A percentile compares a stretch with the other conserved stretches of the same genome.
Conservation (phyloP, 805 yeast genomes). For the Candida caryicola region DNA sequence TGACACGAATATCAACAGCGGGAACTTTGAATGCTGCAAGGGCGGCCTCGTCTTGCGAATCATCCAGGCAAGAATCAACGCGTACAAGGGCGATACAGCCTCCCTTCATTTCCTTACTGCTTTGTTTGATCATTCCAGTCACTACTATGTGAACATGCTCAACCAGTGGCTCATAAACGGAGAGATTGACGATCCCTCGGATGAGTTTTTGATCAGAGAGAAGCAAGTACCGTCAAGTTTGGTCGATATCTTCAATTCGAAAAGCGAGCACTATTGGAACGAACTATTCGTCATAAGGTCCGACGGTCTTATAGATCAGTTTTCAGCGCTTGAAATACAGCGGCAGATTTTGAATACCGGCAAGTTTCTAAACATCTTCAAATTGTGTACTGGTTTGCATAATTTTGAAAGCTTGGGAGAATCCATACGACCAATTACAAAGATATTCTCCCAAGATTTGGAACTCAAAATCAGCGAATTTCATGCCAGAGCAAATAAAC, state of each 20-base stretch:
- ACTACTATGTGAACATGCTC: slow-evolving; percentile 62
- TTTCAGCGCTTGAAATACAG: slow-evolving; percentile 51
- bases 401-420: slow-evolving; percentile 29
- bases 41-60: slow-evolving; percentile 75
- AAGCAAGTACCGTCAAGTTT: slow-evolving; percentile 27
- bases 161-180: slow-evolving; percentile 82
- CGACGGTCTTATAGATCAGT: slow-evolving; percentile 72
- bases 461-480: slow-evolving; percentile 56
- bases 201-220: slow-evolving; percentile 75
- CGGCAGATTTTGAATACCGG: slow-evolving; percentile 77
- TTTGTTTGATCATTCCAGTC: slow-evolving; percentile 58
- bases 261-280: slow-evolving; percentile 67
- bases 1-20: slow-evolving; percentile 50
- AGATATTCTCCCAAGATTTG: slow-evolving; percentile 43
- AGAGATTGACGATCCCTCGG: slow-evolving; percentile 67
- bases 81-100: slow-evolving; percentile 62
- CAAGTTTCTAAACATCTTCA: slow-evolving; percentile 71
- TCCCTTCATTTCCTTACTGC: slow-evolving; percentile 50
- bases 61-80: slow-evolving; percentile 55
- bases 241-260: slow-evolving; percentile 26
- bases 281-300: slow-evolving; percentile 69
- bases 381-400: slow-evolving; percentile 54
- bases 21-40: slow-evolving; percentile 54
- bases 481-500: slow-evolving; percentile 63
- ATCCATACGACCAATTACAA: slow-evolving; percentile 24